Conservation (phyloP, 495 filamentous ascomycete species). For the Xylaria curta region DNA sequence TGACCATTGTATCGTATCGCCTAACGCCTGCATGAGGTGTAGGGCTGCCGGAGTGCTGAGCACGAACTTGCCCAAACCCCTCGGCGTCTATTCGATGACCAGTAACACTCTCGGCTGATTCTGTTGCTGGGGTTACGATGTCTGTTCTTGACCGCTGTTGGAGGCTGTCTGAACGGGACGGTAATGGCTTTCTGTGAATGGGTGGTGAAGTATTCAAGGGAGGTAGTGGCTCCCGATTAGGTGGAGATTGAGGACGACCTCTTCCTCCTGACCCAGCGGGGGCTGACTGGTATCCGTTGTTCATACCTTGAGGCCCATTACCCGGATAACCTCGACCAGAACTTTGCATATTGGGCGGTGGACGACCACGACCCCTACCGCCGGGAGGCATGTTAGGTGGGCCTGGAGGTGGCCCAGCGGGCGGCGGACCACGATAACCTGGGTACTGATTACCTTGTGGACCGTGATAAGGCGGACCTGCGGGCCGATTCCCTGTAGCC, state of each 20-base stretch:
- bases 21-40: conserved; percentile 27
- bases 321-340: conserved; percentile 34
- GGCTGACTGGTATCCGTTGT: conserved; percentile 33
- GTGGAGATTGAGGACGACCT: conserved; percentile 29
- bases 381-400: conserved; percentile 36
- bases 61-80: conserved; percentile 58
- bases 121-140: conserved; percentile 37
- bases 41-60: conserved; percentile 31
- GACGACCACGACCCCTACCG: conserved; percentile 44
- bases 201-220: conserved; percentile 45
- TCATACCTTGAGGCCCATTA: conserved; percentile 36
- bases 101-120: conserved; percentile 62
- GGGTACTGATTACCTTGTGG: conserved; percentile 30
- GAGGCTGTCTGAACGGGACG: conserved; percentile 51
- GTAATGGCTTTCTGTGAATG: conserved; percentile 67
- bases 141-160: conserved; percentile 40
- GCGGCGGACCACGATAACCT: conserved; percentile 38
- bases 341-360: conserved; percentile 41
- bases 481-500: conserved; percentile 35
- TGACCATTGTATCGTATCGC: conserved; percentile 46
- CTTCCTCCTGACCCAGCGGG: conserved; percentile 28
- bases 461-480: conserved; percentile 34
- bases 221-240: conserved; percentile 38
- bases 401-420: conserved; percentile 30
- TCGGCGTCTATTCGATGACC: conserved; percentile 69